These are phyloP conservation scores for Kuraishia ogatae DNA, from an alignment of 805 yeast species.

Conservation along the genomic window DNA sequence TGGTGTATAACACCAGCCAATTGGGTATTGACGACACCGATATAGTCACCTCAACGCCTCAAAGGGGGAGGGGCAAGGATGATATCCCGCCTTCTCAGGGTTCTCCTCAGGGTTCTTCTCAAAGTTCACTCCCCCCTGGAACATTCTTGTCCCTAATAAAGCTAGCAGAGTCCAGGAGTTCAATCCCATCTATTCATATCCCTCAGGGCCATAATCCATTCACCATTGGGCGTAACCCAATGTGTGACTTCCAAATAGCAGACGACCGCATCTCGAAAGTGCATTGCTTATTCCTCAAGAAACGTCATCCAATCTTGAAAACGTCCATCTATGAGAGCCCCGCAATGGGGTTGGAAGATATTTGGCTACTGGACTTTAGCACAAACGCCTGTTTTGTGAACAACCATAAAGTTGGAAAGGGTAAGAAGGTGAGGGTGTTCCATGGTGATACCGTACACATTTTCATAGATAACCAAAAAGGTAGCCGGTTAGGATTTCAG, in stretches of 20 bases:
- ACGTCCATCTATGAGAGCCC: conserved; percentile 57
- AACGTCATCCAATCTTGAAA: conserved; percentile 49
- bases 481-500: conserved; percentile 44
- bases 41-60: not conserved
- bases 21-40: not conserved
- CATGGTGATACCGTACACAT: conserved; percentile 61
- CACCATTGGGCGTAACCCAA: conserved; percentile 65
- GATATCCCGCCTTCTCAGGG: not conserved
- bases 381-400: conserved; percentile 76
- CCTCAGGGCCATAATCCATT: conserved; percentile 60
- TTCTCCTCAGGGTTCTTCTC: not conserved
- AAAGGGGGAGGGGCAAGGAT: not conserved
- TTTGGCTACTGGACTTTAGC: conserved; percentile 75
- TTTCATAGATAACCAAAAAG: conserved; percentile 49
- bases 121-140: conserved; percentile 40
- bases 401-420: conserved; percentile 46
- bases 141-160: conserved; percentile 58
- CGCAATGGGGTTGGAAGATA: conserved; percentile 59
- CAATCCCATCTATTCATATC: conserved; percentile 40
- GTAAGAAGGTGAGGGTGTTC: conserved; percentile 50
- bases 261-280: conserved; percentile 78
- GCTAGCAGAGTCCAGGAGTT: conserved; percentile 32
- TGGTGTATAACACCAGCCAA: not conserved
- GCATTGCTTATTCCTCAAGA: conserved; percentile 64
- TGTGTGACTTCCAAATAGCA: conserved; percentile 49